These are phyloP conservation scores for Yarrowia sp. DNA, from an alignment of 805 yeast genomes.

Conservation along the genomic window DNA sequence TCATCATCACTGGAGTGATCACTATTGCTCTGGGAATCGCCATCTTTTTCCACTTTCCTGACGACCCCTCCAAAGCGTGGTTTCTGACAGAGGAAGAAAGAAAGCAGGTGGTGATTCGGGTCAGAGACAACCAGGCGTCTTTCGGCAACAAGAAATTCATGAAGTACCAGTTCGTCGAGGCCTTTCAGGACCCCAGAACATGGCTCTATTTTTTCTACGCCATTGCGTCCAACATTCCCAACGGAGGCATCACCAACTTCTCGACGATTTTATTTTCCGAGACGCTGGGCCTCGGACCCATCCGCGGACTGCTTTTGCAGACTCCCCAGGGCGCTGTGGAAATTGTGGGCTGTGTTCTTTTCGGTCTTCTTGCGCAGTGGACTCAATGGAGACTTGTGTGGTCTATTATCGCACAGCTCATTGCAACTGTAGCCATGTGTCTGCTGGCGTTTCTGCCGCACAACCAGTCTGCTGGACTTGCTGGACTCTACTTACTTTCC, in stretches of 20 bases:
- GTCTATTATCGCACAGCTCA: not conserved
- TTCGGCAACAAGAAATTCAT: not conserved
- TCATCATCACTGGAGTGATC: not conserved
- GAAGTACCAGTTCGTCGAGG: not conserved
- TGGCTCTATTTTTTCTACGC: not conserved
- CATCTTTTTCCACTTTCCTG: not conserved
- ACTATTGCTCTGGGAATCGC: not conserved
- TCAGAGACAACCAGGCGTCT: not conserved
- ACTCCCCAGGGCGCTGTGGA: not conserved
- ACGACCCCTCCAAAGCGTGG: not conserved
- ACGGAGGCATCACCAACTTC: not conserved
- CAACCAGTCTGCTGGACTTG: not conserved
- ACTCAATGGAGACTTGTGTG: not conserved
- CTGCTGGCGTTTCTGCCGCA: not conserved
- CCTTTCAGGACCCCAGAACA: not conserved
- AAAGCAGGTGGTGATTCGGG: not conserved
- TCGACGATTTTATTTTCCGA: not conserved
- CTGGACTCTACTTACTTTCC: not conserved
- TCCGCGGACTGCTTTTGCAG: not conserved
- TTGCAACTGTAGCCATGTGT: not conserved
- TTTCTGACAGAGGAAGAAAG: not conserved
- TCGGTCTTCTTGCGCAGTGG: not conserved
- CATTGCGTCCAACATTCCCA: not conserved
- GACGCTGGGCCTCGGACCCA: not conserved
- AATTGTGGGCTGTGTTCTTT: not conserved